Evolutionary conservation across 176 grass and related monocot genomes (phyloP), one percentile per base, ranked within the genome.

Genomic region (Echinochloa phyllopogon): DNA sequence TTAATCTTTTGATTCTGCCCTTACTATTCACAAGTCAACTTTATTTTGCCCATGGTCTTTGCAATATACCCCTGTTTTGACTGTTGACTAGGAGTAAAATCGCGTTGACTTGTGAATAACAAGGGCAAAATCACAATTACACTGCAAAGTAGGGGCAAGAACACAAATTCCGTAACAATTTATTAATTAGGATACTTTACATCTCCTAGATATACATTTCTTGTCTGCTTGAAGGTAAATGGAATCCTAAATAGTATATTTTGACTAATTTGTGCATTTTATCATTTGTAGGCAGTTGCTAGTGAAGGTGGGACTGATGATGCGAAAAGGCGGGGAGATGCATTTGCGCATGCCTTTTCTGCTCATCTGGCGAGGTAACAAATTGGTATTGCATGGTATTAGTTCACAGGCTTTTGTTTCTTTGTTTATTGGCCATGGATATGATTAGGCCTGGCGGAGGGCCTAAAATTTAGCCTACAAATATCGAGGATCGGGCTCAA

Each of bases 231-330:
- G 42, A 24, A 6, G 73, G 17, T 29, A 70, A 51, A 27, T 13
- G 36, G 9, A 63, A 62, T 62, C 33, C 38, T 82, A 44, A 64
- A 36, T 43, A 13, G 6, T 81, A 56, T 78, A 3, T 33, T 23
- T 69, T 72, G 24, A 43, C 42, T 74, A 75, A 73, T 41, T 57
- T 72, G 23, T 68, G n/a, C 21, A 45, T 68, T 20, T 36, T 79
- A 33, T 80, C 80, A 51, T 72, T 60, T 87, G 21, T 76, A 98
- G 96, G 96, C 96, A 14, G 96, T 98, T 88, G 96, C 96, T 69
- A 98, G 91, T 85, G 96, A 98, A 98, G 96, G 96, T 83, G 96
- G 96, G 72, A 98, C 91, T 27, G 93, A 96, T 75, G 96, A 98
- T 72, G 93, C 96, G 38, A 96, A 95, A 92, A 93, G 88, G 82